Percentiles rank a stretch among this genome's conserved stretches.
Conservation (phyloP, 495 filamentous ascomycete genomes). For the Penicillium bovifimosum region DNA sequence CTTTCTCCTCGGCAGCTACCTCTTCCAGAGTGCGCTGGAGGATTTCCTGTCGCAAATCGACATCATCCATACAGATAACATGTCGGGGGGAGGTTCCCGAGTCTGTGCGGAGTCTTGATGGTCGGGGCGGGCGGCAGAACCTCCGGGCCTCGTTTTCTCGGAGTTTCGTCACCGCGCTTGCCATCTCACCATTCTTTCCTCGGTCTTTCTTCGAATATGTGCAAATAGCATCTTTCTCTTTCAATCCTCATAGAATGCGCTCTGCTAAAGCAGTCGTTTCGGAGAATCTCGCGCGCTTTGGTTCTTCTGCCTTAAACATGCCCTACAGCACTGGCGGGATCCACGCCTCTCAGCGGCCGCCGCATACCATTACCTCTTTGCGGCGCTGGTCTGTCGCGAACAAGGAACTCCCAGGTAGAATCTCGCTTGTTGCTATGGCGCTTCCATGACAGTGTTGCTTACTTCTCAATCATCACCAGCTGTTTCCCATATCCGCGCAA, state of each 20-base stretch:
- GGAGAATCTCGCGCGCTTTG: conserved; percentile 25
- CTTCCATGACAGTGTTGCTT: background rate
- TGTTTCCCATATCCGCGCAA: conserved; percentile 61
- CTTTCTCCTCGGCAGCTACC: conserved; percentile 33
- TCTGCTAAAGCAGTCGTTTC: conserved; percentile 41
- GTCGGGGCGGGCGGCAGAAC: conserved; percentile 10
- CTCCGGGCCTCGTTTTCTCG: background rate
- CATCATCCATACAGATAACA: conserved; percentile 35
- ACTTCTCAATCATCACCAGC: conserved; percentile 28
- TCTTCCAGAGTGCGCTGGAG: conserved; percentile 41
- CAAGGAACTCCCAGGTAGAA: conserved; percentile 61
- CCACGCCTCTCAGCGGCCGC: conserved; percentile 4
- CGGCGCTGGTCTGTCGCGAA: conserved; percentile 75
- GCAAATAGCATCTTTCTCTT: background rate
- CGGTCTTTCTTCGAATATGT: background rate
- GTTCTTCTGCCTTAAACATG: conserved; percentile 20
- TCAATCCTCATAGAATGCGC: conserved; percentile 18
- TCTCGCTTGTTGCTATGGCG: background rate
- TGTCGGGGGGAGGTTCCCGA: background rate
- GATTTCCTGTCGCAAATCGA: conserved; percentile 37
- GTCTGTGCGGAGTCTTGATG: background rate
- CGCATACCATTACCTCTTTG: conserved; percentile 65
- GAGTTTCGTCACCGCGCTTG: background rate
- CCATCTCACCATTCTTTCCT: background rate
- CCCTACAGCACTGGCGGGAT: conserved; percentile 14